Percentiles rank a stretch among this genome's conserved stretches.
These are phyloP conservation scores for Lentithecium fluviatile DNA, from an alignment of 495 filamentous ascomycete genomes.

Conservation along the genomic window DNA sequence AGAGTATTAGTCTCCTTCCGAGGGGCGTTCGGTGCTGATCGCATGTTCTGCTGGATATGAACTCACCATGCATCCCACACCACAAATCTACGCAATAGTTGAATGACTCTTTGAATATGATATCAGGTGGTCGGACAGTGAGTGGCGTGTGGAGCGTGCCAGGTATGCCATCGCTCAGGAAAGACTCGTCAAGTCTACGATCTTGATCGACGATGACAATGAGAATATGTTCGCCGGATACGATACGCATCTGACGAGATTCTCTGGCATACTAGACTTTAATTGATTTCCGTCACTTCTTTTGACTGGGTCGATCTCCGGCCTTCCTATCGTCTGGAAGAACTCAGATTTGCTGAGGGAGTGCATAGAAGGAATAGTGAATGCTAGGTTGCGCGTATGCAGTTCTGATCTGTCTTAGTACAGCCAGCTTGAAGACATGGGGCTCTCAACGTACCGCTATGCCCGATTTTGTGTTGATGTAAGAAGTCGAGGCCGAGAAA, in stretches of 20 bases:
- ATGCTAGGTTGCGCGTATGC: conserved; percentile 1
- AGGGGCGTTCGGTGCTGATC: too few relatives aligned
- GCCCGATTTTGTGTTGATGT: background rate
- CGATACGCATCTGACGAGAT: background rate
- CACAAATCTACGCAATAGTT: too few relatives aligned
- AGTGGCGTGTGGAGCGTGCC: too few relatives aligned
- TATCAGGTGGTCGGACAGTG: too few relatives aligned
- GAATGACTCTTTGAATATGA: too few relatives aligned
- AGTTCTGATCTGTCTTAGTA: background rate
- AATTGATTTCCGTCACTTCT: background rate
- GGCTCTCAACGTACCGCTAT: background rate
- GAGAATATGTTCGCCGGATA: background rate
- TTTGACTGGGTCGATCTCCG: background rate
- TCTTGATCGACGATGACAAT: background rate
- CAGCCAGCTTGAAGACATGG: background rate
- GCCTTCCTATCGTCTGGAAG: background rate
- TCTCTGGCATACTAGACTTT: background rate
- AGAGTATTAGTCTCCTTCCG: too few relatives aligned
- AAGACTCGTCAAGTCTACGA: too few relatives aligned
- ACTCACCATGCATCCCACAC: too few relatives aligned
- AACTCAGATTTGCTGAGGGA: background rate
- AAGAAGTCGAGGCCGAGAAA: background rate
- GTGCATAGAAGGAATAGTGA: background rate
- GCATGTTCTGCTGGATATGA: too few relatives aligned
- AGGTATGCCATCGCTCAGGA: too few relatives aligned